Percentiles rank a stretch among this genome's conserved stretches.
phyloP scores from a whole-genome alignment of 345 rosid species.

The Noccaea bulbosa region DNA sequence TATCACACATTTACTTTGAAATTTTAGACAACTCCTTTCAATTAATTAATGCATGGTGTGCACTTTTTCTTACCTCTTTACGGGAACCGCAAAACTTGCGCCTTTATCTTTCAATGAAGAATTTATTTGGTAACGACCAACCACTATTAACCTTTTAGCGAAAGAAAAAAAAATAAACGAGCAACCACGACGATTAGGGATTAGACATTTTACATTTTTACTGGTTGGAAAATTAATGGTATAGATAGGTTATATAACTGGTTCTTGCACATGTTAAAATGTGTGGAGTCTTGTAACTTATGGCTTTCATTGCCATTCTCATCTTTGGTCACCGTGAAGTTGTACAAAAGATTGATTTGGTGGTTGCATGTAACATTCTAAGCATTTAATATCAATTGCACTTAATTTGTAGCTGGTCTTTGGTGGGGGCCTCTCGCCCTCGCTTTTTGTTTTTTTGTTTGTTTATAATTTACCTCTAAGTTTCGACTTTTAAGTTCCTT shows the following conservation, averaged over 20 bases:
- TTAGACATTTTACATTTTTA: slow-evolving; percentile 4
- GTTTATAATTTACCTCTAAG: neutral
- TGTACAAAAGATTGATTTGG: slow-evolving; percentile 28
- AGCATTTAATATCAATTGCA: slow-evolving; percentile 23
- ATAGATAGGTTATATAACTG: no score
- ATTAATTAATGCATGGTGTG: slow-evolving; percentile 34
- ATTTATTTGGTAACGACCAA: slow-evolving; percentile 32
- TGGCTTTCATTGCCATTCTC: slow-evolving; percentile 18
- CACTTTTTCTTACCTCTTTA: slow-evolving; percentile 11
- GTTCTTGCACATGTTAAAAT: neutral
- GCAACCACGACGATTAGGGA: neutral
- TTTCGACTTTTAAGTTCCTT: neutral
- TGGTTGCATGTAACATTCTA: slow-evolving; percentile 21
- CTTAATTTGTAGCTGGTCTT: neutral
- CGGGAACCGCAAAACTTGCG: slow-evolving; percentile 9
- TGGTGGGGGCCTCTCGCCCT: slow-evolving; percentile 20
- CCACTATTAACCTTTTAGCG: neutral
- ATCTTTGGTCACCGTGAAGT: slow-evolving; percentile 6
- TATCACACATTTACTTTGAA: slow-evolving; percentile 13
- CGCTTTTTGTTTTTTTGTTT: slow-evolving; percentile 7
- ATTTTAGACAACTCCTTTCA: slow-evolving; percentile 28
- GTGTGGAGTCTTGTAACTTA: slow-evolving; percentile 4
- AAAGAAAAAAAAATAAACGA: no score
- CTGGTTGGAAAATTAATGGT: no score
- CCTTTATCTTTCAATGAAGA: slow-evolving; percentile 27